These are phyloP conservation scores for Tuber melanosporum DNA, from an alignment of 495 filamentous ascomycete species.

Conservation along the genomic window DNA sequence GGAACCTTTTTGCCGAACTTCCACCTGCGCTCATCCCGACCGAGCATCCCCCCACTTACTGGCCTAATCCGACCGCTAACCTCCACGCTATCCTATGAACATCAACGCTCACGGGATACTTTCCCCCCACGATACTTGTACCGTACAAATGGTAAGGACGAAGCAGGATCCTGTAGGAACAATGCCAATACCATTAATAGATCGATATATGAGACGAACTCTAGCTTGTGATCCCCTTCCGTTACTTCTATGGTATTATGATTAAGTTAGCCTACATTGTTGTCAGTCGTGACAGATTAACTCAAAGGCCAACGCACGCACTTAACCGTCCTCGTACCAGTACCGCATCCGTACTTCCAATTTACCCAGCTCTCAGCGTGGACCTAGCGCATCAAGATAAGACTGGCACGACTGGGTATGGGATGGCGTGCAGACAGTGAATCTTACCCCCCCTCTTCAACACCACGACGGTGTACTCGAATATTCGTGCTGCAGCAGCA, in stretches of 20 bases:
- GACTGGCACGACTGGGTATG: background rate
- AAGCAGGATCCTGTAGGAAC: background rate
- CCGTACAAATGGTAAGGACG: background rate
- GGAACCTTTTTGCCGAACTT: constrained; percentile 1
- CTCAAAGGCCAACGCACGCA: background rate
- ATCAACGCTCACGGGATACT: background rate
- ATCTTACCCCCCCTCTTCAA: background rate
- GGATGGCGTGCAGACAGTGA: background rate
- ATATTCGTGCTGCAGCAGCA: background rate
- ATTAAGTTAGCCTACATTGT: background rate
- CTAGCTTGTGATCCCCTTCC: background rate
- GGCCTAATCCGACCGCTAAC: background rate
- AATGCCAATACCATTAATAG: background rate
- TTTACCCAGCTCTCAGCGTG: background rate
- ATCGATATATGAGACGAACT: background rate
- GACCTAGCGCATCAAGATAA: background rate
- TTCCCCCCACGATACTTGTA: background rate
- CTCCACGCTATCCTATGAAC: background rate
- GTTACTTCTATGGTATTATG: background rate
- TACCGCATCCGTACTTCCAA: background rate
- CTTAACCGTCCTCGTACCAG: background rate
- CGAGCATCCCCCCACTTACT: background rate
- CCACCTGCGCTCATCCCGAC: background rate
- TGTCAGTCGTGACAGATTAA: background rate
- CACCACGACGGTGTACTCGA: background rate